Evolutionary conservation across 75 land plant species (phyloP).

Genomic region (Isoetes taiwanensis): DNA sequence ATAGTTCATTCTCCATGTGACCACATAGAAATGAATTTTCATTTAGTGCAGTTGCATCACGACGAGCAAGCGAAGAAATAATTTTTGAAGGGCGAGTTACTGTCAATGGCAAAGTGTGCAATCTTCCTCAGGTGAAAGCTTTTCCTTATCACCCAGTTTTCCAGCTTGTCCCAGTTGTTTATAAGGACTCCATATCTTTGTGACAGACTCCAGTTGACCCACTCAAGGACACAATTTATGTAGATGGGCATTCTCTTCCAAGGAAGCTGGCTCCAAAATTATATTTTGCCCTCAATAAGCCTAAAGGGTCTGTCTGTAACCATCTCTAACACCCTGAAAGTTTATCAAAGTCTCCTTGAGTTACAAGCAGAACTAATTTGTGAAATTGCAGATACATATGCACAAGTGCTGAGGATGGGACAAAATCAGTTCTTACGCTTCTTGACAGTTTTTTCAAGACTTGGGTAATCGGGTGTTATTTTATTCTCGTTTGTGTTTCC

Average conservation of each 20-base stretch:
- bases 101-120: constrained; percentile 89
- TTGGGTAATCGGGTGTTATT: constrained; percentile 39
- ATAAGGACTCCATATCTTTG: not conserved
- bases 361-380: not conserved
- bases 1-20: too few relatives aligned
- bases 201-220: constrained; percentile 89
- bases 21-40: too few relatives aligned
- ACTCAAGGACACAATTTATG: constrained; percentile 63
- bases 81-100: constrained; percentile 77
- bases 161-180: too few relatives aligned
- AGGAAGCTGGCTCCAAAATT: constrained; percentile 85
- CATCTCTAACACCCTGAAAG: not conserved
- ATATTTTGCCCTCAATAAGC: constrained; percentile 90
- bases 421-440: constrained; percentile 56
- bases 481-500: not conserved
- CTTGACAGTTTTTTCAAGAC: constrained; percentile 64
- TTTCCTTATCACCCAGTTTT: not conserved
- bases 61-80: constrained; percentile 80
- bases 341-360: not conserved
- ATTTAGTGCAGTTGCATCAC: constrained; percentile 90
- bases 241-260: constrained; percentile 74
- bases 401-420: constrained; percentile 62
- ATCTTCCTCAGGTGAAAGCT: constrained; percentile 59
- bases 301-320: constrained; percentile 75
- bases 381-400: constrained; percentile 65